phyloP scores from a whole-genome alignment of 1,284 basidiomycete species.

The Singerocomus inundabilis region DNA sequence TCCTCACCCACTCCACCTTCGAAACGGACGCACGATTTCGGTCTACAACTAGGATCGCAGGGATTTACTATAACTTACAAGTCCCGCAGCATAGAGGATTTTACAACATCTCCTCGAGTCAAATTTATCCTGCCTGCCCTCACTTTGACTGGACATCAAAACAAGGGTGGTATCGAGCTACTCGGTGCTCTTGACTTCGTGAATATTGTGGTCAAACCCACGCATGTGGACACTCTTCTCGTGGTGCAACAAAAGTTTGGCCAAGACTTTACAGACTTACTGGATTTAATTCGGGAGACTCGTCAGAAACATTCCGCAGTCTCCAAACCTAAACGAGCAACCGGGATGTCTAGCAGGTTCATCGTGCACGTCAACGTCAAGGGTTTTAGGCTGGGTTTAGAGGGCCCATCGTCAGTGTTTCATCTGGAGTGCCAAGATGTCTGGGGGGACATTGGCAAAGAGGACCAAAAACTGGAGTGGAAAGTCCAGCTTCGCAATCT shows the following conservation, averaged over 20 bases:
- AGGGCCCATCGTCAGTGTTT: slow-evolving; percentile 67
- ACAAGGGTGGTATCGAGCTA: slow-evolving; percentile 48
- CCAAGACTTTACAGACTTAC: slow-evolving; percentile 79
- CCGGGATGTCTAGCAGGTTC: slow-evolving; percentile 29
- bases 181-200: slow-evolving; percentile 65
- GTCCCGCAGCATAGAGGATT: slow-evolving; percentile 36
- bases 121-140: slow-evolving; percentile 65
- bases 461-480: slow-evolving; percentile 48
- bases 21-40: slow-evolving; percentile 49
- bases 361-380: slow-evolving; percentile 62
- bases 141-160: slow-evolving; percentile 56
- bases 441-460: slow-evolving; percentile 54
- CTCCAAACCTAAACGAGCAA: slow-evolving; percentile 17
- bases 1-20: slow-evolving; percentile 38
- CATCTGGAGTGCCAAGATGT: slow-evolving; percentile 75
- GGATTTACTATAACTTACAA: slow-evolving; percentile 60
- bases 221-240: slow-evolving; percentile 77
- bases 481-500: slow-evolving; percentile 66
- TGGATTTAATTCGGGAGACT: slow-evolving; percentile 62
- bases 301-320: slow-evolving; percentile 39
- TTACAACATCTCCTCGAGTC: slow-evolving; percentile 45
- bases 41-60: slow-evolving; percentile 63
- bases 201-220: slow-evolving; percentile 70
- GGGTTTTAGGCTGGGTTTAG: slow-evolving; percentile 76
- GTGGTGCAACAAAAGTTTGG: slow-evolving; percentile 83